These are phyloP conservation scores for Cercis canadensis DNA, from an alignment of 306 rosid species.

Conservation along the genomic window DNA sequence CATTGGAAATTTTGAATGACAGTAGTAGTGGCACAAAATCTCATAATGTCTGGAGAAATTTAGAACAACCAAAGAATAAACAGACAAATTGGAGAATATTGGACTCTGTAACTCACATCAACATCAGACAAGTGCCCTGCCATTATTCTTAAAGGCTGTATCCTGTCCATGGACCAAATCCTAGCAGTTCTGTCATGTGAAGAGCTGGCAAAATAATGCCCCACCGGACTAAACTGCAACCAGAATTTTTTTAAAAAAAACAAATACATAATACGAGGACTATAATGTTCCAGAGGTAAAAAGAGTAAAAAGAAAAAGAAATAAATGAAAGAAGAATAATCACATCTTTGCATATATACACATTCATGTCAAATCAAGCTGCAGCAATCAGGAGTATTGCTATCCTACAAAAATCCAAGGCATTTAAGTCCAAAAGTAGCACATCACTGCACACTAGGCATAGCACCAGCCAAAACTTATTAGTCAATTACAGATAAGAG, in stretches of 20 bases:
- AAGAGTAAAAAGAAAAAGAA: not conserved
- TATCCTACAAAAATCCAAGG: constrained; percentile 13
- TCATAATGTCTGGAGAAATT: constrained; percentile 2
- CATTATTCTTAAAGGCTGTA: constrained; percentile 92
- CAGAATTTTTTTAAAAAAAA: constrained; percentile 27
- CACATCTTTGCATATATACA: not conserved
- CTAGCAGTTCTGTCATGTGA: constrained; percentile 99
- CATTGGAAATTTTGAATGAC: too few species aligned
- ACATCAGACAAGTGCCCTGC: constrained; percentile 98
- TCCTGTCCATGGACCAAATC: constrained; percentile 94
- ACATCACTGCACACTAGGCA: not conserved
- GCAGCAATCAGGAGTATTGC: constrained; percentile 2
- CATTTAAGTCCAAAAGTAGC: constrained; percentile 1
- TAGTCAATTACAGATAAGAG: constrained; percentile 1
- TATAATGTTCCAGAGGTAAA: not conserved
- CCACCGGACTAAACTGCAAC: constrained; percentile 93
- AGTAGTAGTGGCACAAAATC: too few species aligned
- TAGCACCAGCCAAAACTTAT: not conserved
- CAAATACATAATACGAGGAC: not conserved
- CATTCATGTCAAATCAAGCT: not conserved
- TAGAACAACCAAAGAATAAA: not conserved
- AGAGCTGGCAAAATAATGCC: constrained; percentile 95
- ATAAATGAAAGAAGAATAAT: not conserved
- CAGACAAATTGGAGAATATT: constrained; percentile 14
- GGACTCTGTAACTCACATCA: constrained; percentile 69